Evolutionary conservation across 2,329 filamentous ascomycete genomes (phyloP), one percentile per base, ranked within the genome.

Genomic region (Acarospora socialis): DNA sequence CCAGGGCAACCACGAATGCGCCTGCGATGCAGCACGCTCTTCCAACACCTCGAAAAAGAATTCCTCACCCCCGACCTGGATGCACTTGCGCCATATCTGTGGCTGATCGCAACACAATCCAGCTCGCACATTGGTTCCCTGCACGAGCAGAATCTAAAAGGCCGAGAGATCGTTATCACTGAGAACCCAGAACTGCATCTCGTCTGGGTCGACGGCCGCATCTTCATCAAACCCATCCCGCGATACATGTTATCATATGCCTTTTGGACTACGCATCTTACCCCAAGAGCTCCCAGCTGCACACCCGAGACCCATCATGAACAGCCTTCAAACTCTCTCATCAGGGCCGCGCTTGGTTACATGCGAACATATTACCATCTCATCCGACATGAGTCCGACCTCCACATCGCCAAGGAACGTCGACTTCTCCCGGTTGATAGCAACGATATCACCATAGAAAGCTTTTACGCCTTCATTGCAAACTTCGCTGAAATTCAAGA

Each of bases 151-250:
- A 16, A 33, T 9, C 30, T 46, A 21, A 33, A 43, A 7, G 36
- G 35, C n/a, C 36, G 46, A n/a, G 33, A 35, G 23, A 50, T 52
- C 10, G 21, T 47, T 8, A 31, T 48, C 9, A 50, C 40, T n/a
- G 48, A 53, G 35, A 33, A 44, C 27, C 42, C 46, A 18, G 27
- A 34, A 3, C 42, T 51, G 5, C 49, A 53, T 32, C 41, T 52
- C 3, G 41, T 52, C 17, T 52, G 48, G 50, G 33, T 35, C 12
- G 30, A 45, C 19, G 30, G 38, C 14, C 42, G 40, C 7, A 46
- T 51, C 12, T 51, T 45, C 26, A 36, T 53, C 14, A 53, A 52
- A 21, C 50, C 49, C 4, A 29, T 52, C 6, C 63, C 63, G 1
- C 34, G 44, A 2, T 65, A 52, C 28, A 46, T 64, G 0, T 45